Conservation (phyloP, 2,329 filamentous ascomycete genomes). For the Exophiala spinifera region DNA sequence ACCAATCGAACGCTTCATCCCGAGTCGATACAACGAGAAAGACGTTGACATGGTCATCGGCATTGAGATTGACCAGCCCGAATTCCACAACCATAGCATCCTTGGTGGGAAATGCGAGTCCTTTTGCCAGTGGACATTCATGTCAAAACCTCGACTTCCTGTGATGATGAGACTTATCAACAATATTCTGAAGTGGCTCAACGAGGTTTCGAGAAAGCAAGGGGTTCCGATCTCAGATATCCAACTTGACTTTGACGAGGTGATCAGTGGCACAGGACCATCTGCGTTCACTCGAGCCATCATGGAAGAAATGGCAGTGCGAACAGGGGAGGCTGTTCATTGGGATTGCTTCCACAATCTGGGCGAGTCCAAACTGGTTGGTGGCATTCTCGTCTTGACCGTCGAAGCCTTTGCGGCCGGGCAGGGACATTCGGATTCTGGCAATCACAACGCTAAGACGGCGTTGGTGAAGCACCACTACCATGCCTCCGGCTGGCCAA, state of each 20-base stretch:
- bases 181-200: conserved; percentile 65
- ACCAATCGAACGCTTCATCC: conserved; percentile 58
- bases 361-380: conserved; percentile 62
- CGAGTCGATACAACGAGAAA: conserved; percentile 58
- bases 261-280: conserved; percentile 69
- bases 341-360: conserved; percentile 67
- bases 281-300: conserved; percentile 67
- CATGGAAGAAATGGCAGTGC: conserved; percentile 59
- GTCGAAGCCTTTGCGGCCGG: conserved; percentile 71
- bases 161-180: conserved; percentile 68
- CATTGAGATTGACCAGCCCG: conserved; percentile 68
- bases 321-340: conserved; percentile 47
- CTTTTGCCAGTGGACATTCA: conserved; percentile 75
- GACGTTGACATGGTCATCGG: conserved; percentile 70
- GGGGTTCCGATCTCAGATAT: conserved; percentile 58
- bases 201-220: conserved; percentile 58
- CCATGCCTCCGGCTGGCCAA: conserved; percentile 70
- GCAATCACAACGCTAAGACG: conserved; percentile 63
- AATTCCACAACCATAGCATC: conserved; percentile 61
- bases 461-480: conserved; percentile 73
- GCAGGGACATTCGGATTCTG: conserved; percentile 70
- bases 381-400: conserved; percentile 63
- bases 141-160: conserved; percentile 63
- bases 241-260: conserved; percentile 67
- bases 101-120: conserved; percentile 66